Conservation (phyloP, 306 rosid genomes). For the Cyclanthera cordifolia region DNA sequence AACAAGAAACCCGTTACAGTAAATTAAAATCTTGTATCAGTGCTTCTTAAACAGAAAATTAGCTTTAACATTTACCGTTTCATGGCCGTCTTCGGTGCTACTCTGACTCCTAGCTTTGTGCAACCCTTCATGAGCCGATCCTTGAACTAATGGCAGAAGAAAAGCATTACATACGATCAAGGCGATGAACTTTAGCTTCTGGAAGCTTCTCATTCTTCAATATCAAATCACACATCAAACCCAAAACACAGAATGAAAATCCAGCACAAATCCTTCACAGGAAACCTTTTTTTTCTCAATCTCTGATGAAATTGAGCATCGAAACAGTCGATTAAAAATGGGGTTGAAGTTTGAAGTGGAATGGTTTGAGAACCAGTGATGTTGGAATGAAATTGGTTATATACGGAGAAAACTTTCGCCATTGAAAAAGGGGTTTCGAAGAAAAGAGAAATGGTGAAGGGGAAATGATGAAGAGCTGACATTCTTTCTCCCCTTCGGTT, state of each 20-base stretch:
- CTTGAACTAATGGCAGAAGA: constrained; percentile 42
- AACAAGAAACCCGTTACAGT: neutral
- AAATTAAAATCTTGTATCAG: neutral
- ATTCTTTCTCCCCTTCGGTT: neutral
- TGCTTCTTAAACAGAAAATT: neutral
- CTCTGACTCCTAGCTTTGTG: constrained; percentile 27
- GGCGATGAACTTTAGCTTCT: constrained; percentile 16
- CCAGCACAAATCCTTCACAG: neutral
- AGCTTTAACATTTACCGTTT: constrained; percentile 32
- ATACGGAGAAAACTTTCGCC: neutral
- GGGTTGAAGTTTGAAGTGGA: neutral
- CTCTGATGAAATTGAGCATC: neutral
- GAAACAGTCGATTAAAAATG: neutral
- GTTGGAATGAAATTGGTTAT: neutral
- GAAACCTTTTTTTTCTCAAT: neutral
- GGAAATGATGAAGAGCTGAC: constrained; percentile 8
- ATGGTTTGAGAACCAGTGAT: neutral
- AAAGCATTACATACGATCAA: constrained; percentile 19
- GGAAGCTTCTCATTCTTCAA: constrained; percentile 39
- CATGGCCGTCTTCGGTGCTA: constrained; percentile 19
- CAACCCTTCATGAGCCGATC: constrained; percentile 34
- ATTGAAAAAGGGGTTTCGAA: constrained; percentile 3
- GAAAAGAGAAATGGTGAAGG: constrained; percentile 1
- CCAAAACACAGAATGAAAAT: neutral
- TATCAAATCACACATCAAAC: neutral